Conservation (phyloP, 2,329 filamentous ascomycete genomes). For the Pseudogymnoascus sp. region DNA sequence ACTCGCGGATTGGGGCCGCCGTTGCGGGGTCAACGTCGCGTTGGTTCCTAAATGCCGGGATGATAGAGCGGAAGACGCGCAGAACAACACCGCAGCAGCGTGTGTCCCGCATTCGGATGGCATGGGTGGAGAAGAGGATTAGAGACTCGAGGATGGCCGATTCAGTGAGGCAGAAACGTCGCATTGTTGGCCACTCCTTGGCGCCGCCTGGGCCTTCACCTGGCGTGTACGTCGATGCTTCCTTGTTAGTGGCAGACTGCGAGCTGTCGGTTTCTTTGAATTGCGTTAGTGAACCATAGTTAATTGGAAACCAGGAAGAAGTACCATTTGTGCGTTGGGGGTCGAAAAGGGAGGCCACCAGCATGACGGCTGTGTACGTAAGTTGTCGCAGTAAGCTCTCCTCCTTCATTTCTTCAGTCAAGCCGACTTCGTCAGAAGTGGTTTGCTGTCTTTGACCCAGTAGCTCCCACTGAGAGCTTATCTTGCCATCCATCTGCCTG, state of each 20-base stretch:
- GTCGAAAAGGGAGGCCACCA: constrained; percentile 84
- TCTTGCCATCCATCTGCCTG: constrained; percentile 77
- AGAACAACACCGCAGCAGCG: constrained; percentile 81
- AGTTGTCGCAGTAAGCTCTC: constrained; percentile 91
- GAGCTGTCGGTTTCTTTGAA: not conserved
- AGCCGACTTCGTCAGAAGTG: constrained; percentile 62
- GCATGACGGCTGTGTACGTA: constrained; percentile 84
- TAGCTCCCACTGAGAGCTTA: constrained; percentile 77
- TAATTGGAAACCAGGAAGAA: not conserved
- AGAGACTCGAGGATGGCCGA: constrained; percentile 77
- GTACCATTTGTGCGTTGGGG: constrained; percentile 57
- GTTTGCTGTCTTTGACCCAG: constrained; percentile 57
- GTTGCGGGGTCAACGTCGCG: constrained; percentile 25
- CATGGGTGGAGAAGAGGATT: constrained; percentile 85
- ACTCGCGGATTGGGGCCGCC: constrained; percentile 64
- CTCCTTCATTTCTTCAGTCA: constrained; percentile 95
- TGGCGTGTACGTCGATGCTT: constrained; percentile 24
- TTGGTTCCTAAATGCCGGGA: constrained; percentile 59
- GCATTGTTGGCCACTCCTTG: constrained; percentile 51
- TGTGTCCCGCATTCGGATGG: constrained; percentile 81
- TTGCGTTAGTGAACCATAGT: not conserved
- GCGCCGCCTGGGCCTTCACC: constrained; percentile 21
- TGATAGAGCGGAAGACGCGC: constrained; percentile 75
- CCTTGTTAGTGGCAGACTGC: constrained; percentile 18
- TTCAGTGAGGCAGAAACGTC: constrained; percentile 74